Evolutionary conservation across 768 basidiomycete genomes (phyloP), one percentile per base, ranked within the genome.

Genomic region (Sporobolomyces phaffii): DNA sequence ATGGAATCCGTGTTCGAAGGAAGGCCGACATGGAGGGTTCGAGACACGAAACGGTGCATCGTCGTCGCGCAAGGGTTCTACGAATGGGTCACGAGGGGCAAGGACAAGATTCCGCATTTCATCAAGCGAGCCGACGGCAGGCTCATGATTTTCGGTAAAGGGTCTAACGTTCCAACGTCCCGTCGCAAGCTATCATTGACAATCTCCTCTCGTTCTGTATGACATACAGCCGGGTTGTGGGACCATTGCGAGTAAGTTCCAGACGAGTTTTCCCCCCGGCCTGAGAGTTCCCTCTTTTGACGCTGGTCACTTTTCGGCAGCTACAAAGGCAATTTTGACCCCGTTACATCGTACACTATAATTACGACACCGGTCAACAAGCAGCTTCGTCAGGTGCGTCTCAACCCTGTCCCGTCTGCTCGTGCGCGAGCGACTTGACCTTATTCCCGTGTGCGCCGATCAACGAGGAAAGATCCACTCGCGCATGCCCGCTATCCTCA

Each of bases 11-110:
- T 98, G 34, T 75, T 86, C 9, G 83, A 87, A 26, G 82, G 84
- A 6, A 73, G 76, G 38, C 88, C 89, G 0, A 87, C 93, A 83
- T 98, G 94, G 94, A 85, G 80, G 83, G 83, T 66, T 82, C 92
- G 72, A 88, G 89, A 75, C 87, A 86, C 80, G 78, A 88, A 89
- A 70, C 83, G 94, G 41, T 97, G 93, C 75, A 83, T 87, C n/a
- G 84, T 97, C 60, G 78, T 88, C 26, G 88, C 86, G 59, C 83
- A 90, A 76, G 89, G 90, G 82, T 96, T 96, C 77, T 97, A 90
- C 76, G 94, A 99, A 78, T 97, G 94, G 94, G 81, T 90, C 45
- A 87, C 85, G 62, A 90, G 87, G 76, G 60, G 44, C 28, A 66
- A 88, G 86, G 57, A 88, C 86, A 74, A 88, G 88, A 74, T 89